Evolutionary conservation across 306 rosid genomes (phyloP).

Genomic region (Leucaena leucocephala): DNA sequence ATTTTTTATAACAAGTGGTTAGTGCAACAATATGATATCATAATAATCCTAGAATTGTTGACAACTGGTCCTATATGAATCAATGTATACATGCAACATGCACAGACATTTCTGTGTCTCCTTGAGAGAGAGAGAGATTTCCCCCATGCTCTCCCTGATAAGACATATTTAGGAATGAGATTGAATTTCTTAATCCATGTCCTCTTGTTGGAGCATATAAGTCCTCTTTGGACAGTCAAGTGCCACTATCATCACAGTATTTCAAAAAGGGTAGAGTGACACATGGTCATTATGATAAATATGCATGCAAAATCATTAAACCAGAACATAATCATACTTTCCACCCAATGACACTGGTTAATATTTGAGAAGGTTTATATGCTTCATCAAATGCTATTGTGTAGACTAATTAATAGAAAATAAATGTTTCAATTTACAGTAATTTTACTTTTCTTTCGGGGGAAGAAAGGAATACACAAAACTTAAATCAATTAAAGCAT

Average conservation of each 20-base stretch:
- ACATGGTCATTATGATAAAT: constrained; percentile 11
- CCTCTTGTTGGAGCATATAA: not conserved
- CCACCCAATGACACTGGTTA: constrained; percentile 3
- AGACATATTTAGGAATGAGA: not conserved
- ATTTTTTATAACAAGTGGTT: not conserved
- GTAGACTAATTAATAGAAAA: not conserved
- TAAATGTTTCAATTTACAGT: constrained; percentile 21
- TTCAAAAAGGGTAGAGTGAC: not conserved
- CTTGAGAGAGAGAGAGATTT: not conserved
- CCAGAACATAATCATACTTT: constrained; percentile 16
- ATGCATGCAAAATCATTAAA: constrained; percentile 1
- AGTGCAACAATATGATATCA: not conserved
- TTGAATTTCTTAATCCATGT: not conserved
- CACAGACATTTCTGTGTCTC: not conserved
- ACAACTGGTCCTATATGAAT: not conserved
- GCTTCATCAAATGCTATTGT: not conserved
- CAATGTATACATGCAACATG: not conserved
- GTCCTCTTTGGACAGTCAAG: not conserved
- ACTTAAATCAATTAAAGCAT: constrained; percentile 9
- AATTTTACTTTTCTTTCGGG: constrained; percentile 7
- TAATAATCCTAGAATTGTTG: not conserved
- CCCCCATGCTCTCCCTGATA: not conserved
- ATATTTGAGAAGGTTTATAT: constrained; percentile 20
- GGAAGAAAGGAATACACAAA: not conserved
- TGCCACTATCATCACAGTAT: not conserved